Evolutionary conservation across 805 yeast species (phyloP), one percentile per base, ranked within the genome.

Genomic region (Candida ponderosae): DNA sequence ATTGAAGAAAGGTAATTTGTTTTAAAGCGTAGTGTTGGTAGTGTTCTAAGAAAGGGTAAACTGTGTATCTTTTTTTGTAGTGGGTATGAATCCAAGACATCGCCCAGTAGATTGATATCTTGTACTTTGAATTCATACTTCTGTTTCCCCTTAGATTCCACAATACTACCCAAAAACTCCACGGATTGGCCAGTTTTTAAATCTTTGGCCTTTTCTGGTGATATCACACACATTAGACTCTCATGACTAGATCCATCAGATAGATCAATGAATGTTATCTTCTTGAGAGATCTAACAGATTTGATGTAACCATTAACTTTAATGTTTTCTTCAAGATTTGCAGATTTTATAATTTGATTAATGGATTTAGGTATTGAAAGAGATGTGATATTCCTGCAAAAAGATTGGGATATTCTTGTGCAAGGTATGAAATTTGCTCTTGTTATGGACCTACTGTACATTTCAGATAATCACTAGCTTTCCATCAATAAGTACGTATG

Each of bases 1-100:
- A 86, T 59, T 1, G 89, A 72, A 1, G 85, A 72, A 29, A 81
- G 57, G n/a, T 75, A 71, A 3, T 70, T 52, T 0, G 94, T 74
- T 48, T 84, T 74, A 72, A 85, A 88, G 44, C 97, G 72, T 24
- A 83, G 65, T 8, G 83, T 77, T 0, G 96, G 94, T n/a, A 76
- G 58, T 3, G 74, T 66, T 35, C 98, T 70, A 31, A 93, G 60
- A 48, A 67, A 81, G 44, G 78, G 82, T 14, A 74, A 55, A 1
- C 85, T 60, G 43, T 80, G 90, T 20, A 63, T 63, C 54, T 88
- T 88, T 53, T 88, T 89, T 49, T 88, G 96, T 34, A 93, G 62
- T 0, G 97, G 96, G 54, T 81, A 93, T 28, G 64, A 57, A 2
- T 71, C 72, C 0, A 72, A 66, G 0, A 84, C 81, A 24, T 64